Conservation (phyloP, 306 rosid species). For the Comarum palustre region DNA sequence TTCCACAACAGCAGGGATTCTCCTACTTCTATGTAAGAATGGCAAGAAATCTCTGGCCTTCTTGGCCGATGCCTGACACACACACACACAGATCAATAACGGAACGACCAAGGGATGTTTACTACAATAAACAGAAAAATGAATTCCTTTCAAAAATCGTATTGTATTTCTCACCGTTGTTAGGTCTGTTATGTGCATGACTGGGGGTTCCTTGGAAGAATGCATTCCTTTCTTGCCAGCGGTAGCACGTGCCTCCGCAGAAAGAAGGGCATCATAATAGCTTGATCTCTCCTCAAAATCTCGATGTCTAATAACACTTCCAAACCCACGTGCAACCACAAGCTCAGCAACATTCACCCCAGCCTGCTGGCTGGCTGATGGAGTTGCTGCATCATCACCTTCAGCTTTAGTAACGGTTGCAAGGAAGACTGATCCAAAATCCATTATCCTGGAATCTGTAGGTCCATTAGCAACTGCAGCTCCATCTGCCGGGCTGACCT, state of each 20-base stretch:
- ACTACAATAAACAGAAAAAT: conserved; percentile 1
- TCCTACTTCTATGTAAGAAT: conserved; percentile 81
- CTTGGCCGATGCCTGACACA: conserved; percentile 72
- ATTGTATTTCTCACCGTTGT: conserved; percentile 48
- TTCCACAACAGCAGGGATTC: conserved; percentile 89
- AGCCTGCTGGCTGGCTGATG: conserved; percentile 45
- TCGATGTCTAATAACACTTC: conserved; percentile 87
- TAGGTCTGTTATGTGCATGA: conserved; percentile 93
- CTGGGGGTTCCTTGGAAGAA: conserved; percentile 95
- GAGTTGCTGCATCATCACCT: conserved; percentile 54
- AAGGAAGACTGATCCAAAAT: conserved; percentile 88
- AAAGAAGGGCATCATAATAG: conserved; percentile 88
- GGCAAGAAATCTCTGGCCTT: conserved; percentile 91
- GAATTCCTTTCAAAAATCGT: conserved; percentile 12
- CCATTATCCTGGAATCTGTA: conserved; percentile 86
- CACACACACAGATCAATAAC: conserved; percentile 8
- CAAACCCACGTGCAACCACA: conserved; percentile 82
- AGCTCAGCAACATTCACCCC: conserved; percentile 77
- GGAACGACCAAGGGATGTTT: conserved; percentile 1
- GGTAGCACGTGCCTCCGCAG: conserved; percentile 84
- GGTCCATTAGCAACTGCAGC: conserved; percentile 45
- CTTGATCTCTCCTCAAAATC: conserved; percentile 98
- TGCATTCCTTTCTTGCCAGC: conserved; percentile 80
- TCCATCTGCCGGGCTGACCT: conserved; percentile 57
- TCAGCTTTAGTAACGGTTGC: conserved; percentile 55